Conservation (phyloP, 768 basidiomycete genomes). For the Obba rivulosa region DNA sequence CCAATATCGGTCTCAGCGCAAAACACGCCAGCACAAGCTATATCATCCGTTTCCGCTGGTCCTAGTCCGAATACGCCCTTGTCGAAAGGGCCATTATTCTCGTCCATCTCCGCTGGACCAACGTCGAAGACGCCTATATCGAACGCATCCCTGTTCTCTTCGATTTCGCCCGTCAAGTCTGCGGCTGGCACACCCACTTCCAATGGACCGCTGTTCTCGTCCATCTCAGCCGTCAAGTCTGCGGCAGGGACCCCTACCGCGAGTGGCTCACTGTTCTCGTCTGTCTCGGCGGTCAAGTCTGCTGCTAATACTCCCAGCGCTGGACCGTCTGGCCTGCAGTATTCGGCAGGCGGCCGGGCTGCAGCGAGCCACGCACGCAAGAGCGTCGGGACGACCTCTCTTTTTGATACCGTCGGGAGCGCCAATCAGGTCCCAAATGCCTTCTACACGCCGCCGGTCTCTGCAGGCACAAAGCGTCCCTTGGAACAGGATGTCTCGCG, state of each 20-base stretch:
- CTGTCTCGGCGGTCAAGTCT: background rate
- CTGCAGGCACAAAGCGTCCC: slow-evolving; percentile 12
- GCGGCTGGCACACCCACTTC: background rate
- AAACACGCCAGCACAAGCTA: background rate
- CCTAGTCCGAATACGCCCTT: slow-evolving; percentile 7
- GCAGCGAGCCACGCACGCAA: background rate
- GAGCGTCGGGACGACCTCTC: background rate
- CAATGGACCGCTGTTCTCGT: background rate
- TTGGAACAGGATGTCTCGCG: background rate
- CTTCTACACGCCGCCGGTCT: slow-evolving; percentile 52
- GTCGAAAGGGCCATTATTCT: slow-evolving; percentile 9
- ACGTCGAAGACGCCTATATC: background rate
- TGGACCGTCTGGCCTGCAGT: background rate
- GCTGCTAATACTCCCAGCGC: background rate
- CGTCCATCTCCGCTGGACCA: background rate
- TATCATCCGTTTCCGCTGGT: background rate
- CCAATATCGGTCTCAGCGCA: slow-evolving; percentile 2
- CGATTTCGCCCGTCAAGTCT: background rate
- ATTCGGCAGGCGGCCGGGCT: background rate
- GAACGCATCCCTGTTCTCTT: background rate
- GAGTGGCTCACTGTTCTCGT: background rate
- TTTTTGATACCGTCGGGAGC: slow-evolving; percentile 40
- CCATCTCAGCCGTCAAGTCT: background rate
- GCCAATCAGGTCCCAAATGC: slow-evolving; percentile 58
- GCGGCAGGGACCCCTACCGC: background rate